Conservation (phyloP, 2,329 filamentous ascomycete species). For the Fusarium sp. region DNA sequence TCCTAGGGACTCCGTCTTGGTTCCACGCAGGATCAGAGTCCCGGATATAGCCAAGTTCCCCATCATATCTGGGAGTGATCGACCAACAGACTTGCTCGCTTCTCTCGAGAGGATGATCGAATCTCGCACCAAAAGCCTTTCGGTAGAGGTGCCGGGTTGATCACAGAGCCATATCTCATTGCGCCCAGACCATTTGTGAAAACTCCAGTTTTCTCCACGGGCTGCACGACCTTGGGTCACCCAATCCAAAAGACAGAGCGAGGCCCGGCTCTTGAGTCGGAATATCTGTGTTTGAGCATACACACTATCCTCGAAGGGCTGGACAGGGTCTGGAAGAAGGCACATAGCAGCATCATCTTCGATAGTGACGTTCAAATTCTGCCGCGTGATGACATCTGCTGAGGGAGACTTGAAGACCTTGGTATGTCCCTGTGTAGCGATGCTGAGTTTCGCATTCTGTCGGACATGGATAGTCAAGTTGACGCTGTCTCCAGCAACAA, state of each 20-base stretch:
- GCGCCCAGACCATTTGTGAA: conserved; percentile 77
- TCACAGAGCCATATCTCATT: conserved; percentile 80
- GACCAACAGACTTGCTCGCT: conserved; percentile 50
- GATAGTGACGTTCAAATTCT: conserved; percentile 62
- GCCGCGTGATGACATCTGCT: conserved; percentile 63
- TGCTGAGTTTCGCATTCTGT: conserved; percentile 68
- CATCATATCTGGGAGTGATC: conserved; percentile 68
- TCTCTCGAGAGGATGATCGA: conserved; percentile 75
- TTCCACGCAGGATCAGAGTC: conserved; percentile 82
- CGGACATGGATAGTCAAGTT: conserved; percentile 73
- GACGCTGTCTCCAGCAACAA: conserved; percentile 87
- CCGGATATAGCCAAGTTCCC: conserved; percentile 79
- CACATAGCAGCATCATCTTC: conserved; percentile 63
- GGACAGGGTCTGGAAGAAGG: conserved; percentile 87
- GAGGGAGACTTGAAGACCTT: conserved; percentile 88
- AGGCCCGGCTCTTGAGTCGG: conserved; percentile 62
- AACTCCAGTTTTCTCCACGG: conserved; percentile 87
- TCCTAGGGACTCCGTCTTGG: conserved; percentile 69
- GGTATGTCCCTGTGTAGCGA: conserved; percentile 81
- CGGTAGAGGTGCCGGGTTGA: conserved; percentile 47
- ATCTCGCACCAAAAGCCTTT: conserved; percentile 81
- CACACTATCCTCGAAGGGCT: conserved; percentile 83
- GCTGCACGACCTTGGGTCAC: conserved; percentile 87
- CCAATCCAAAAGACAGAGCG: conserved; percentile 90
- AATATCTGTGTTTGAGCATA: conserved; percentile 89